Conservation (phyloP, 2,329 filamentous ascomycete genomes). For the Beauveria australis region DNA sequence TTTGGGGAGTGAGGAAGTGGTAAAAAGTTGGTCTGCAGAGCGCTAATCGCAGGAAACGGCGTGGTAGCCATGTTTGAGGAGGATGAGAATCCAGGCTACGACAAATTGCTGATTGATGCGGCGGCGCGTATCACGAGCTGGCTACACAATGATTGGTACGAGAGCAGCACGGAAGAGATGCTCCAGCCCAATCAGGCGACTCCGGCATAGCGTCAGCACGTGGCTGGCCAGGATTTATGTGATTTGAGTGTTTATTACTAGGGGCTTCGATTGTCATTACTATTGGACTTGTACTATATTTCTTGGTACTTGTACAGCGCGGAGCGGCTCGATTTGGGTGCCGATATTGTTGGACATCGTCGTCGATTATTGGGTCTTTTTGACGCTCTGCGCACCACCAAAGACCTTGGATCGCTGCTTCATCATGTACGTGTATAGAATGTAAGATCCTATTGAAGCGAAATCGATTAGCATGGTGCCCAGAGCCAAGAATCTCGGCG, state of each 20-base stretch:
- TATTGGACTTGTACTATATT: background rate
- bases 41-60: background rate
- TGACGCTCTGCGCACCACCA: constrained; percentile 4
- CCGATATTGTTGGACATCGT: background rate
- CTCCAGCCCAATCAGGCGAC: constrained; percentile 15
- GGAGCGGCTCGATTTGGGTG: background rate
- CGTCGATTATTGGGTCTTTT: constrained; percentile 31
- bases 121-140: constrained; percentile 57
- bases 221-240: background rate
- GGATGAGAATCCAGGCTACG: constrained; percentile 64
- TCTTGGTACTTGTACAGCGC: background rate
- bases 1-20: too few species aligned
- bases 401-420: constrained; percentile 72
- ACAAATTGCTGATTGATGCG: constrained; percentile 56
- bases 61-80: constrained; percentile 62
- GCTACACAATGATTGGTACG: constrained; percentile 60
- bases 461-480: background rate
- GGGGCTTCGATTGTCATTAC: background rate
- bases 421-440: constrained; percentile 94
- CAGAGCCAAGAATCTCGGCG: constrained; percentile 12
- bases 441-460: constrained; percentile 52
- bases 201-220: background rate
- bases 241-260: background rate
- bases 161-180: constrained; percentile 37
- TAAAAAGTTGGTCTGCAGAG: too few species aligned